phyloP scores from a whole-genome alignment of 2,329 filamentous ascomycete genomes.

The Lasiodiplodia sp. region DNA sequence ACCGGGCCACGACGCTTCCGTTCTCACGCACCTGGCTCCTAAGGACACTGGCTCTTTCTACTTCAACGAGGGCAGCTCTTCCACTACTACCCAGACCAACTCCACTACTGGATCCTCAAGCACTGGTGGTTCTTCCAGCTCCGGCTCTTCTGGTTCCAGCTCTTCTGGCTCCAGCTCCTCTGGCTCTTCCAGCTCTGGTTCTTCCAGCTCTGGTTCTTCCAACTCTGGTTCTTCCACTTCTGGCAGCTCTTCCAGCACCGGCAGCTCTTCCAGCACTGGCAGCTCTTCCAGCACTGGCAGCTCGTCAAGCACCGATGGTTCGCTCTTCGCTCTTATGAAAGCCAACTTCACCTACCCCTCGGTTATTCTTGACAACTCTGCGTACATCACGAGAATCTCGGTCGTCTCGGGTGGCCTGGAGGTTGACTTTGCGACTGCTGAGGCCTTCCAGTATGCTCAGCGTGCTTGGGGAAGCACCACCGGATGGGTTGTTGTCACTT shows the following conservation, averaged over 20 bases:
- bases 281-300: background rate
- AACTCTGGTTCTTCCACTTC: background rate
- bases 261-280: background rate
- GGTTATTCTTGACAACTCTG: constrained; percentile 15
- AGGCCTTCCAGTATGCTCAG: constrained; percentile 10
- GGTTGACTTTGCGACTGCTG: background rate
- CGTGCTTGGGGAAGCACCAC: constrained; percentile 7
- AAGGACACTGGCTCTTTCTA: constrained; percentile 5
- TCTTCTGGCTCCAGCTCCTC: background rate
- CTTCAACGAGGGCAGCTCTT: constrained; percentile 7
- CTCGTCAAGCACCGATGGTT: background rate
- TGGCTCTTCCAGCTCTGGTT: background rate
- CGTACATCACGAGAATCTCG: background rate
- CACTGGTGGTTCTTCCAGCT: background rate
- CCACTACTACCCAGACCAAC: background rate
- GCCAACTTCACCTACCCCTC: constrained; percentile 20
- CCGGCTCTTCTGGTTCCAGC: background rate
- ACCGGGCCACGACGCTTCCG: background rate
- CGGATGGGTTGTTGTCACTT: constrained; percentile 2
- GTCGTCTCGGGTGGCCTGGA: background rate
- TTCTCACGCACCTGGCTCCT: constrained; percentile 7
- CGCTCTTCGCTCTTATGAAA: constrained; percentile 12
- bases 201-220: background rate
- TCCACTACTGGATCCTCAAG: background rate
- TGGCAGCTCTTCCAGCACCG: background rate